A percentile compares a stretch with the other conserved stretches of the same genome.
These are phyloP conservation scores for Ogataea thermomethanolica DNA, from an alignment of 805 yeast species.

Conservation along the genomic window DNA sequence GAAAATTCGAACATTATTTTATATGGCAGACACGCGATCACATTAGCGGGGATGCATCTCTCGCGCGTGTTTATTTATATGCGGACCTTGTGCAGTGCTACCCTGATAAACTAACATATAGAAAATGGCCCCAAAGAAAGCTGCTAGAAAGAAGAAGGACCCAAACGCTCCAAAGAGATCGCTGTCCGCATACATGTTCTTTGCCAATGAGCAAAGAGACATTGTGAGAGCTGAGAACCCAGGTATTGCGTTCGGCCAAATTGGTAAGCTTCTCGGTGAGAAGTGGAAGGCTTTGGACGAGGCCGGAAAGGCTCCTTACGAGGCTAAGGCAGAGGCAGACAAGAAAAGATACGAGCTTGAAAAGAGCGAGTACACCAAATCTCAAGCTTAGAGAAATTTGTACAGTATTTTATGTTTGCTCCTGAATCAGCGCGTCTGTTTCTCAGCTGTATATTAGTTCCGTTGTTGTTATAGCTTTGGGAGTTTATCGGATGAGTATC, in stretches of 20 bases:
- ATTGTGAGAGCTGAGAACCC: slow-evolving; percentile 94
- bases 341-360: slow-evolving; percentile 97
- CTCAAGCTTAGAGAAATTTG: slow-evolving; percentile 17
- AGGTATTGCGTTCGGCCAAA: slow-evolving; percentile 92
- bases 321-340: slow-evolving; percentile 89
- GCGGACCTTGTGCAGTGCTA: slow-evolving; percentile 1
- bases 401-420: slow-evolving; percentile 3
- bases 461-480: slow-evolving; percentile 15
- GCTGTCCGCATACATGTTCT: slow-evolving; percentile 97
- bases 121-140: slow-evolving; percentile 29
- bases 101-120: slow-evolving; percentile 7
- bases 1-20: not conserved
- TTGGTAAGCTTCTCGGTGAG: slow-evolving; percentile 93
- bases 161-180: slow-evolving; percentile 99
- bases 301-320: slow-evolving; percentile 86
- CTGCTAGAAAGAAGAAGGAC: slow-evolving; percentile 48
- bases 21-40: slow-evolving; percentile 1
- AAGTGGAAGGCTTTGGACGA: slow-evolving; percentile 89
- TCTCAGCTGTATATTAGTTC: slow-evolving; percentile 23
- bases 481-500: slow-evolving; percentile 5
- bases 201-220: slow-evolving; percentile 97
- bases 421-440: slow-evolving; percentile 3
- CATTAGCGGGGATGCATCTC: not conserved
- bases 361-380: slow-evolving; percentile 74
- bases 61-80: slow-evolving; percentile 8